Conservation (phyloP, 1,284 basidiomycete genomes). For the Laetiporus sulphureus region DNA sequence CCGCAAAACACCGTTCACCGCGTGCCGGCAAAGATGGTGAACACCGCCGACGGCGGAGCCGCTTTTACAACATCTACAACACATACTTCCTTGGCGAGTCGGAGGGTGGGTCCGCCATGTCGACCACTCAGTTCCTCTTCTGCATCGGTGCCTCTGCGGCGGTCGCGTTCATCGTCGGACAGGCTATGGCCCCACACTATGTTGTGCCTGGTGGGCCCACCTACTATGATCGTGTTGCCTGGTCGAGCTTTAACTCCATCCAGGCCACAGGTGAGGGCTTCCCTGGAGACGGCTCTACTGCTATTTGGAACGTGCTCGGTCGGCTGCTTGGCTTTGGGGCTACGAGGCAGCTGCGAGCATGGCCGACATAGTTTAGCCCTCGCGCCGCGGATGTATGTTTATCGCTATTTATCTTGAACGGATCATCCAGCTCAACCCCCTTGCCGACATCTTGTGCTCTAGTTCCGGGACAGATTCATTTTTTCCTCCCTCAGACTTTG, state of each 20-base stretch:
- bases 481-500: too few relatives aligned
- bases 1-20: slow-evolving; percentile 33
- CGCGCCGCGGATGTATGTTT: slow-evolving; percentile 3
- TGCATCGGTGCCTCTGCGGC: slow-evolving; percentile 52
- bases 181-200: slow-evolving; percentile 53
- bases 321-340: slow-evolving; percentile 63
- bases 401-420: slow-evolving; percentile 4
- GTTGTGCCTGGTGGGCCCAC: slow-evolving; percentile 59
- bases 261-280: slow-evolving; percentile 64
- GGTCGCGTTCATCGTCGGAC: slow-evolving; percentile 48
- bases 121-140: slow-evolving; percentile 36
- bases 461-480: too few relatives aligned
- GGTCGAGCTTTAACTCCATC: slow-evolving; percentile 70
- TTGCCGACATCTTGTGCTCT: too few relatives aligned
- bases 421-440: slow-evolving; percentile 3
- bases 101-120: slow-evolving; percentile 23
- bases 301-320: slow-evolving; percentile 57
- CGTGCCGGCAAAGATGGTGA: slow-evolving; percentile 28
- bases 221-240: slow-evolving; percentile 70
- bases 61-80: slow-evolving; percentile 81
- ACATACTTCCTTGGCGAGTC: slow-evolving; percentile 63
- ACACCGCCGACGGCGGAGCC: slow-evolving; percentile 30
- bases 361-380: slow-evolving; percentile 45
- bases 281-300: slow-evolving; percentile 37
- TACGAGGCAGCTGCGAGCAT: slow-evolving; percentile 63